Evolutionary conservation across 2,329 filamentous ascomycete genomes (phyloP).

Genomic region (Paraconiothyrium brasiliense): DNA sequence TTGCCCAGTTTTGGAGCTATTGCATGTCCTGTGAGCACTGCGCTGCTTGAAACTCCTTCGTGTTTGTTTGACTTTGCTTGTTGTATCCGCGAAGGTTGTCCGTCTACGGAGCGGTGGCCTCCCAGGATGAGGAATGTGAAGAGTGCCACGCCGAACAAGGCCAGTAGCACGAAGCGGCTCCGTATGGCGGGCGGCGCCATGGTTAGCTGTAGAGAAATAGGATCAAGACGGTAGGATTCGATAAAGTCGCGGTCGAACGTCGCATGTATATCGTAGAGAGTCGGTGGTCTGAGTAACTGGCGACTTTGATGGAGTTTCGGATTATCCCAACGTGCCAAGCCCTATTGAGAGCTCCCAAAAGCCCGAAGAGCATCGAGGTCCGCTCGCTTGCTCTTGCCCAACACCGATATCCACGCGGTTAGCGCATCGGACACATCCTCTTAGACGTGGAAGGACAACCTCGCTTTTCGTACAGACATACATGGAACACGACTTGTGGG

Average conservation of each 20-base stretch:
- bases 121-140: constrained; percentile 68
- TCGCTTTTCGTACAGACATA: background rate
- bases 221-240: background rate
- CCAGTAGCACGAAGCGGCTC: constrained; percentile 52
- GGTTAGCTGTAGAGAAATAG: background rate
- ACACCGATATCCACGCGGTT: background rate
- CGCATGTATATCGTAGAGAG: constrained; percentile 6
- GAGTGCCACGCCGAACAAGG: constrained; percentile 65
- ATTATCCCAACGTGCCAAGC: constrained; percentile 12
- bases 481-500: background rate
- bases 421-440: background rate
- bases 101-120: constrained; percentile 60
- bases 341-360: constrained; percentile 5
- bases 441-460: background rate
- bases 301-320: constrained; percentile 10
- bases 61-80: constrained; percentile 27
- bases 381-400: constrained; percentile 12
- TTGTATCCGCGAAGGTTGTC: constrained; percentile 31
- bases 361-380: constrained; percentile 1
- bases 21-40: constrained; percentile 68
- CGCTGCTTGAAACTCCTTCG: constrained; percentile 28
- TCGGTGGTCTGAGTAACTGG: constrained; percentile 14
- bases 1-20: constrained; percentile 86
- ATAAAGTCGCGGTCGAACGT: background rate
- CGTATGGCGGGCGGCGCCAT: constrained; percentile 44